A percentile compares a stretch with the other conserved stretches of the same genome.
Conservation (phyloP, 2,329 filamentous ascomycete species). For the Cryoendolithus antarcticus region DNA sequence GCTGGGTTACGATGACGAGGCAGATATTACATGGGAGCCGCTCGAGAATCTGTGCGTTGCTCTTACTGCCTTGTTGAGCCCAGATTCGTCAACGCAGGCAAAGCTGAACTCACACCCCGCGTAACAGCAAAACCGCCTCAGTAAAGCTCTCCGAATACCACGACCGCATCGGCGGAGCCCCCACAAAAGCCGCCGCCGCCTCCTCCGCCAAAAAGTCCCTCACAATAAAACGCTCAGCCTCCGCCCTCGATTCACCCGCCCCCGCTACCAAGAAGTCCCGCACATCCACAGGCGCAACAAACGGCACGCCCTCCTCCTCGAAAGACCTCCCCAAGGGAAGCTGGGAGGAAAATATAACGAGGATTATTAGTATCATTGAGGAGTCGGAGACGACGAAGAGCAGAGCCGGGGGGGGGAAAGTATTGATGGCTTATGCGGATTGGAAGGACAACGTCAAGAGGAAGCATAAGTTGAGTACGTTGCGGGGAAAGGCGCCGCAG, state of each 20-base stretch:
- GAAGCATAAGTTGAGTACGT: slow-evolving; percentile 53
- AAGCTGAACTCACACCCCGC: too few species aligned
- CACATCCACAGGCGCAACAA: slow-evolving; percentile 15
- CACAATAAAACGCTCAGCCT: slow-evolving; percentile 12
- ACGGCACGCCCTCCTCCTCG: slow-evolving; percentile 16
- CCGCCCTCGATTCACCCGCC: slow-evolving; percentile 16
- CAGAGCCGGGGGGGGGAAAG: slow-evolving; percentile 29
- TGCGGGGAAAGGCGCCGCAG: slow-evolving; percentile 68
- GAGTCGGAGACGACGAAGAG: slow-evolving; percentile 22
- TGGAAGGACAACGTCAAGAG: slow-evolving; percentile 62
- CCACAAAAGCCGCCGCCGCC: slow-evolving; percentile 31
- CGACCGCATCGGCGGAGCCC: slow-evolving; percentile 47
- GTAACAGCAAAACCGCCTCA: slow-evolving; percentile 21
- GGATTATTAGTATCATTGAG: slow-evolving; percentile 62
- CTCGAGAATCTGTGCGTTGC: slow-evolving; percentile 53
- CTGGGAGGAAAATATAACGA: slow-evolving; percentile 63
- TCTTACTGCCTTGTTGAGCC: too few species aligned
- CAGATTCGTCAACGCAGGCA: too few species aligned
- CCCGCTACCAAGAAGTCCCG: slow-evolving; percentile 14
- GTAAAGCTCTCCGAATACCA: slow-evolving; percentile 56
- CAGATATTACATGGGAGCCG: slow-evolving; percentile 68
- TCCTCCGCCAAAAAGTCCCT: slow-evolving; percentile 23
- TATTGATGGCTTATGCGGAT: slow-evolving; percentile 55
- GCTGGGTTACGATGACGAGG: slow-evolving; percentile 61
- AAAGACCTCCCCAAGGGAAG: slow-evolving; percentile 50